A percentile compares a stretch with the other conserved stretches of the same genome.
Evolutionary conservation across 1,284 basidiomycete species (phyloP).

Genomic region (Xerocomus cyaneibrunnescens): DNA sequence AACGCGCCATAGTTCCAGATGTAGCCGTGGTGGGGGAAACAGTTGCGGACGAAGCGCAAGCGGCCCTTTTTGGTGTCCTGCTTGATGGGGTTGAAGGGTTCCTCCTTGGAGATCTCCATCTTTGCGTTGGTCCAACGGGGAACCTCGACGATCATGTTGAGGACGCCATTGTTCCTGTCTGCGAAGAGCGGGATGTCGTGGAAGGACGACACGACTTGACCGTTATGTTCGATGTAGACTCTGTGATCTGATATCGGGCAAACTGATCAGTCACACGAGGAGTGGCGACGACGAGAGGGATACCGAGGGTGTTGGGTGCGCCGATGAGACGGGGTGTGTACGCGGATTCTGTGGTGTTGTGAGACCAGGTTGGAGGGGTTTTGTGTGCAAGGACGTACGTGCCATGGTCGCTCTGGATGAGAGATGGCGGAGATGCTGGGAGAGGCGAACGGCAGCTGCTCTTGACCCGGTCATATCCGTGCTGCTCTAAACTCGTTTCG

Average conservation of each 20-base stretch:
- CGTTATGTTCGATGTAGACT: constrained; percentile 89
- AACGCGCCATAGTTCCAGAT: constrained; percentile 99
- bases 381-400: constrained; percentile 42
- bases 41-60: constrained; percentile 97
- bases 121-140: constrained; percentile 99
- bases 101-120: constrained; percentile 98
- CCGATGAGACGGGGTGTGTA: constrained; percentile 80
- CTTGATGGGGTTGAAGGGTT: constrained; percentile 98
- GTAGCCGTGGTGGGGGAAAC: constrained; percentile 99
- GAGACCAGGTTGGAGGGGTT: constrained; percentile 8
- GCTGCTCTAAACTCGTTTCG: not conserved
- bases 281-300: constrained; percentile 22
- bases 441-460: constrained; percentile 47
- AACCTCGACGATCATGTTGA: constrained; percentile 99
- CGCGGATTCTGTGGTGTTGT: constrained; percentile 45
- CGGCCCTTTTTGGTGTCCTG: constrained; percentile 98
- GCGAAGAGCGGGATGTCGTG: constrained; percentile 97
- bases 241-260: constrained; percentile 74
- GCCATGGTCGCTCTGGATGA: constrained; percentile 49
- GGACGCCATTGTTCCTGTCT: constrained; percentile 88
- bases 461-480: constrained; percentile 35
- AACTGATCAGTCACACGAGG: constrained; percentile 16
- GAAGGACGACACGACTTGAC: constrained; percentile 86
- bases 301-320: constrained; percentile 91
- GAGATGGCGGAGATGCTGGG: constrained; percentile 58